These are phyloP conservation scores for Trebouxia gelatinosa DNA, from an alignment of 163 green algal species.

Conservation along the genomic window DNA sequence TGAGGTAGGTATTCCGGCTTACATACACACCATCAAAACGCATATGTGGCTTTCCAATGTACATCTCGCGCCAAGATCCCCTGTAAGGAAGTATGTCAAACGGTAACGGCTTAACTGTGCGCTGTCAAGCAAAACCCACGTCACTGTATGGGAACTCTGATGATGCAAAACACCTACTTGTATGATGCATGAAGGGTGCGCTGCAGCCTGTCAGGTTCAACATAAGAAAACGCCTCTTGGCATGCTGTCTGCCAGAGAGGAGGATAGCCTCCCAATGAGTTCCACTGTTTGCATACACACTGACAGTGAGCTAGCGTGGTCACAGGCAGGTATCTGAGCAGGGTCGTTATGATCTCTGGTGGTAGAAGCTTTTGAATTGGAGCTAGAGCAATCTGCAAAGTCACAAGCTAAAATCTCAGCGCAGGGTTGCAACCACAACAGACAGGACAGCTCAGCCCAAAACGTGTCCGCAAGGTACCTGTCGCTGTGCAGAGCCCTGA, in stretches of 20 bases:
- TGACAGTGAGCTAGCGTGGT: slow-evolving; percentile 53
- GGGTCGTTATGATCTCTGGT: slow-evolving; percentile 61
- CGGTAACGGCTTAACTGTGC: not conserved
- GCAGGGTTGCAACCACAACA: not conserved
- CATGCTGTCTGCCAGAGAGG: slow-evolving; percentile 70
- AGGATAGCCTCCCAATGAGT: slow-evolving; percentile 36
- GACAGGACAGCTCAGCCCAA: not conserved
- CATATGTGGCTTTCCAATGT: slow-evolving; percentile 75
- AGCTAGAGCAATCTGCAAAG: slow-evolving; percentile 38
- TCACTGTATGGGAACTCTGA: not conserved
- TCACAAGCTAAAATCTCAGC: not conserved
- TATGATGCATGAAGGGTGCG: slow-evolving; percentile 24
- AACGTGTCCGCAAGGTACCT: not conserved
- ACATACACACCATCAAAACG: slow-evolving; percentile 79
- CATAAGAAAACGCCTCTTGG: slow-evolving; percentile 54
- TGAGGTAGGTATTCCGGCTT: slow-evolving; percentile 86
- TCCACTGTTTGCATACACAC: slow-evolving; percentile 73
- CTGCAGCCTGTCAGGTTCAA: slow-evolving; percentile 30
- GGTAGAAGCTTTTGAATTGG: slow-evolving; percentile 73
- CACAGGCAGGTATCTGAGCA: slow-evolving; percentile 57
- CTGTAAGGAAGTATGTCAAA: slow-evolving; percentile 29
- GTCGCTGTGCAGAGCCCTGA: not conserved
- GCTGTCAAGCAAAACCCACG: not conserved
- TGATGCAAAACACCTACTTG: slow-evolving; percentile 25
- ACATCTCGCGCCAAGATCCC: slow-evolving; percentile 70